Evolutionary conservation across 2,329 filamentous ascomycete species (phyloP).

Genomic region (Sporothrix dimorphospora): DNA sequence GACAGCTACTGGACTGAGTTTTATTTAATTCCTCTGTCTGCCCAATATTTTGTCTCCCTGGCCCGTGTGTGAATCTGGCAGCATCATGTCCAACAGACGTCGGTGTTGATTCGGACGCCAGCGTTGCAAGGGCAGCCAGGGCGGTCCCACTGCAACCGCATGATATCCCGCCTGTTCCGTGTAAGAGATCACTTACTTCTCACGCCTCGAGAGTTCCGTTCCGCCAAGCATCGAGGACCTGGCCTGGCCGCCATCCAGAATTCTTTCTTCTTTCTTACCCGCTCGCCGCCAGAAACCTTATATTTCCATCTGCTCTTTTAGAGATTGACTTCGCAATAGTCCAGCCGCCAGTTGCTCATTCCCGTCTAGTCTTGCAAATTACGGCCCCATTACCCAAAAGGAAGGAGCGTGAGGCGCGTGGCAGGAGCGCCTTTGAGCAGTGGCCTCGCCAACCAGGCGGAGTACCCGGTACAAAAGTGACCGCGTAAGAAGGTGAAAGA

Average conservation of each 20-base stretch:
- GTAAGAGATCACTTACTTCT: conserved; percentile 9
- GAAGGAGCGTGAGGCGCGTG: neutral
- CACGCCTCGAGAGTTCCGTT: neutral
- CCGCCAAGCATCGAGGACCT: neutral
- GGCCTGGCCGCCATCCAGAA: neutral
- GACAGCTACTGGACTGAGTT: neutral
- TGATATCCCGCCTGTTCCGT: conserved; percentile 18
- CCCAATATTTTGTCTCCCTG: neutral
- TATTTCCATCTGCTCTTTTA: neutral
- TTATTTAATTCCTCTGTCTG: no score
- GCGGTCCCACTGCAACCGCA: conserved; percentile 9
- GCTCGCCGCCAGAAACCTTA: neutral
- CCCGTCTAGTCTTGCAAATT: neutral
- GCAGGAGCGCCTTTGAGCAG: neutral
- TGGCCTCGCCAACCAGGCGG: neutral
- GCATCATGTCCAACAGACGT: neutral
- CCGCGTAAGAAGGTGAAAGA: conserved; percentile 23
- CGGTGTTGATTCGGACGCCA: neutral
- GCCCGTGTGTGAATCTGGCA: neutral
- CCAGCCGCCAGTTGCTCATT: conserved; percentile 9
- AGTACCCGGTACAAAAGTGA: conserved; percentile 24
- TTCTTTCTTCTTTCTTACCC: neutral
- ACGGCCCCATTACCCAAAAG: conserved; percentile 4
- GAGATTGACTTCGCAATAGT: neutral
- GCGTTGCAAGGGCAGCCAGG: conserved; percentile 4